These are phyloP conservation scores for Porphyridium purpureum DNA, from an alignment of 23 red algal species.

Conservation along the genomic window DNA sequence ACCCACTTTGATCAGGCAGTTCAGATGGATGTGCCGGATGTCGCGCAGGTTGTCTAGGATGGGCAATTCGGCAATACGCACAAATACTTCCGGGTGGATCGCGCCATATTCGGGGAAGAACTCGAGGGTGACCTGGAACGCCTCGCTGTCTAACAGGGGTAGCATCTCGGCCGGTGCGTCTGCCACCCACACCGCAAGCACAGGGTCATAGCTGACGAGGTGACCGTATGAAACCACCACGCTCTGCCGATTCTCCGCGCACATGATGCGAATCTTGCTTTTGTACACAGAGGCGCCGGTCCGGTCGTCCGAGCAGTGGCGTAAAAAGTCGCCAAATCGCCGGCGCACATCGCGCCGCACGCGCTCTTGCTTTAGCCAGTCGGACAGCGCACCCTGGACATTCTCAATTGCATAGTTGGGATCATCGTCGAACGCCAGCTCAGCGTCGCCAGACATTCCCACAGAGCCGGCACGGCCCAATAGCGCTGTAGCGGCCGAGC, in stretches of 20 bases:
- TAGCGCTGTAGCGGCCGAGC: neutral
- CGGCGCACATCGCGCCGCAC: conserved; percentile 32
- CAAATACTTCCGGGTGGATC: conserved; percentile 82
- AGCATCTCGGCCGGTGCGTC: conserved; percentile 89
- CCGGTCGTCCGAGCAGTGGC: conserved; percentile 39
- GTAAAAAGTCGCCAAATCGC: conserved; percentile 52
- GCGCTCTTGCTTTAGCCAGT: conserved; percentile 32
- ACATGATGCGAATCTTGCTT: conserved; percentile 62
- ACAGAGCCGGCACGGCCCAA: conserved; percentile 7
- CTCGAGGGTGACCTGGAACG: conserved; percentile 49
- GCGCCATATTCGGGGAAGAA: conserved; percentile 54
- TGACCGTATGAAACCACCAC: conserved; percentile 70
- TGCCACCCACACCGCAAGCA: conserved; percentile 82
- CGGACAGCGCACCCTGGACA: conserved; percentile 15
- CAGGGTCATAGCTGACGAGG: conserved; percentile 49
- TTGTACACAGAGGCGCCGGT: conserved; percentile 58
- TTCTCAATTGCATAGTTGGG: conserved; percentile 43
- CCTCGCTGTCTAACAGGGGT: conserved; percentile 69
- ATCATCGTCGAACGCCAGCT: conserved; percentile 14
- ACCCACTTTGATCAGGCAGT: conserved; percentile 81
- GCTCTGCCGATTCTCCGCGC: conserved; percentile 73
- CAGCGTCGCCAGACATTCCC: conserved; percentile 7
- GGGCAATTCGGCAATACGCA: conserved; percentile 91
- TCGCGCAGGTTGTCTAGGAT: conserved; percentile 76
- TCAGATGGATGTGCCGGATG: conserved; percentile 95